Base-by-base conservation (phyloP, 140 eudicot genomes). In the Bidens hawaiensis region DNA sequence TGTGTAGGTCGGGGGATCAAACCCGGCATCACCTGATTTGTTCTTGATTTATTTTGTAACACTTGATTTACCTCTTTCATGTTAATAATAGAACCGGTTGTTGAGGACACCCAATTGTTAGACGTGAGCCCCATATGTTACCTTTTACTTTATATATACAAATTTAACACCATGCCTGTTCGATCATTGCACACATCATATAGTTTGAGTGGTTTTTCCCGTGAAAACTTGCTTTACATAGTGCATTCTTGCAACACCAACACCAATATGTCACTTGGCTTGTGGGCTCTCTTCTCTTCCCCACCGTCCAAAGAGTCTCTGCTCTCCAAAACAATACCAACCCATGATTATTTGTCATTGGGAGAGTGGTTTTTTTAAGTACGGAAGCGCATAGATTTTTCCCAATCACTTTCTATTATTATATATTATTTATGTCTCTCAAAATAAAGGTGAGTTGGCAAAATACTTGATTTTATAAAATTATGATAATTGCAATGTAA, bases 211-310 rank as follows among this genome's bases (percentile, higher is more conserved):
- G 78, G 73, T 51, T 40, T 73, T 56, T 38, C 16, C 48, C 49
- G 49, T 36, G 72, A 73, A 28, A 47, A 73, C 40, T 65, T 65
- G 55, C 63, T 47, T 73, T 65, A 34, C 57, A 55, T 73, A 58
- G 78, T 65, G 73, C 73, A 25, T 41, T 65, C 47, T 73, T 59
- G 53, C 46, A 40, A 71, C 76, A 27, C 31, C 42, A 56, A 30
- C 62, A 72, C 30, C 62, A 64, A 36, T 13, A 60, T 70, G 56
- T 60, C 69, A 70, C 56, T 70, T 70, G 69, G 10, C 21, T 11
- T 65, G 68, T 73, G 73, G 73, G 73, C 63, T 58, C 68, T 58
- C 38, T 47, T 73, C 63, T 47, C 73, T 57, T 73, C 78, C 78
- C 73, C 63, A 65, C 73, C 78, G 45, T 28, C 63, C 68, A 73